These are phyloP conservation scores for Fusarium dlaminii DNA, from an alignment of 2,329 filamentous ascomycete species.

Conservation along the genomic window DNA sequence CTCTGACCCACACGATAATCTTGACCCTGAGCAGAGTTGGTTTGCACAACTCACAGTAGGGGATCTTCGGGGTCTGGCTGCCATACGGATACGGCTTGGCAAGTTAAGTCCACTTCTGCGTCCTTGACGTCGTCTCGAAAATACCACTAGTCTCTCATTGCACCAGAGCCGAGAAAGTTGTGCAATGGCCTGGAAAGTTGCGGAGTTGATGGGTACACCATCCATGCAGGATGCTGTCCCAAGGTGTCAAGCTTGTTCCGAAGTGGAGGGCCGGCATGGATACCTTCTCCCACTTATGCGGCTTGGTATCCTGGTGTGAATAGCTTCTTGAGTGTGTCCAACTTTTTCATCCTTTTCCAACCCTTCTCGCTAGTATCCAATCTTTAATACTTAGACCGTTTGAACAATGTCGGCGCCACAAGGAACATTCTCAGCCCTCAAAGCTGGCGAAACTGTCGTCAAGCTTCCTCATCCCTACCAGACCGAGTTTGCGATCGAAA, in stretches of 20 bases:
- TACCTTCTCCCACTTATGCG: slow-evolving; percentile 8
- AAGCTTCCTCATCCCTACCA: slow-evolving; percentile 62
- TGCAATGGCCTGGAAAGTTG: slow-evolving; percentile 1
- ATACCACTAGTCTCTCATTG: slow-evolving; percentile 1
- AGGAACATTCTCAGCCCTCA: slow-evolving; percentile 34
- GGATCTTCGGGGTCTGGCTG: slow-evolving; percentile 8
- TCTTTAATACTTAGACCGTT: not conserved
- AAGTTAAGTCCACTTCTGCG: slow-evolving; percentile 6
- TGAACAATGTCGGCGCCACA: slow-evolving; percentile 29
- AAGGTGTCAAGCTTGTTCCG: slow-evolving; percentile 7
- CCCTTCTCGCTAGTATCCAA: not conserved
- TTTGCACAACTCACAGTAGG: slow-evolving; percentile 11
- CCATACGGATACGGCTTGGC: slow-evolving; percentile 2
- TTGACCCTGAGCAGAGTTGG: slow-evolving; percentile 16
- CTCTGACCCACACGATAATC: slow-evolving; percentile 25
- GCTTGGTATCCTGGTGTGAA: slow-evolving; percentile 22
- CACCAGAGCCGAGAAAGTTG: slow-evolving; percentile 2
- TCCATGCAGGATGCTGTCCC: not conserved
- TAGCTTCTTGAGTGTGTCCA: slow-evolving; percentile 26
- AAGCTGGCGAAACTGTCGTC: slow-evolving; percentile 52
- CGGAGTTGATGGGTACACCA: slow-evolving; percentile 14
- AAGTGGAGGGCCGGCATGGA: slow-evolving; percentile 13
- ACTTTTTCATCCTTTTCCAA: not conserved
- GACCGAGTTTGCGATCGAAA: slow-evolving; percentile 55
- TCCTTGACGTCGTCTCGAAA: slow-evolving; percentile 7